Evolutionary conservation across 2,329 filamentous ascomycete genomes (phyloP), one percentile per base, ranked within the genome.

Genomic region (Pyrenophora seminiperda): DNA sequence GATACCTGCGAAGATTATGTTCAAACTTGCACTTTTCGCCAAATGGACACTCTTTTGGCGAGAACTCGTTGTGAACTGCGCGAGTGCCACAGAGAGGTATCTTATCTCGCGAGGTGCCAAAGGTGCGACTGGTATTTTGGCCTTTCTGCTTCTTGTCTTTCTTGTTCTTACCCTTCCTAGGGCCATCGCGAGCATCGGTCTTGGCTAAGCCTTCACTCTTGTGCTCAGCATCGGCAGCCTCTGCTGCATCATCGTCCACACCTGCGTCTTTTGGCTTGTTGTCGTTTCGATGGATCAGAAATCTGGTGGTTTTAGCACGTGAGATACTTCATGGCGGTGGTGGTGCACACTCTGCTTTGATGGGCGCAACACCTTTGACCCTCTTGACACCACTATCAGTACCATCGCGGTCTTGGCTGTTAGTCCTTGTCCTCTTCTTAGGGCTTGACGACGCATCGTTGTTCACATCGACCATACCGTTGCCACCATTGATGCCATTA

Each of bases 1-100:
- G 77, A 68, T 99, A 99, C 68, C 85, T 87, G 56, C 94, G 85
- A 37, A 99, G 76, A 65, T 97, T 85, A 68, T 99, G 94, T 63
- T 87, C 85, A 59, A 87, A 84, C 59, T 85, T 90, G 78, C 94
- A 99, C 54, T 83, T 85, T 24, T 90, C 87, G 19, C 89, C 92
- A 63, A 87, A 95, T 40, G 78, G 81, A 73, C 94, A 97, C 19
- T 85, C 77, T 15, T 70, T 70, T 0, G 91, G 90, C 3, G 90
- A 92, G 71, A 96, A 96, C 69, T 97, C 93, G 30, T 88, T 80
- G 54, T 78, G 82, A 64, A 85, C 82, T 14, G 83, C 83, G 53
- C 89, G 81, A 44, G 86, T 91, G 62, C 85, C 84, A 75, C 93
- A 97, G 7, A 97, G 82, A 32, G 83, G 83, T 47, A 92, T 80